Percentiles rank a stretch among this genome's conserved stretches.
Conservation (phyloP, 345 rosid species). For the Brassica juncea region DNA sequence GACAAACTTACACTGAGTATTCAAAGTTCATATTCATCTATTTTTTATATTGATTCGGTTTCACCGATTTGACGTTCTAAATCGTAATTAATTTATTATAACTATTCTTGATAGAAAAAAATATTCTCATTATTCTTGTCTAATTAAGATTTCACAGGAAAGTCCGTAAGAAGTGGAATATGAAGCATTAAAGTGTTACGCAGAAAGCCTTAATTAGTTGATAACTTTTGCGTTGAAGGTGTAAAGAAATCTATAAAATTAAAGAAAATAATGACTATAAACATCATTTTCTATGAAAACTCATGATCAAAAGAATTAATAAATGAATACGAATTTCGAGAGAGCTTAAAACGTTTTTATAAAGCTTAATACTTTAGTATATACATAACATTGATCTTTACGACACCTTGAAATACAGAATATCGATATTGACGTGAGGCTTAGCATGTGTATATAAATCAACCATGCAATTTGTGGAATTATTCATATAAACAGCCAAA, state of each 20-base stretch:
- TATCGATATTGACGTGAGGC: background rate
- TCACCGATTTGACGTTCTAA: no score
- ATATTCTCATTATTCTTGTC: background rate
- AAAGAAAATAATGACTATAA: background rate
- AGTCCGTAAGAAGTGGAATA: background rate
- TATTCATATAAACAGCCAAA: conserved; percentile 5
- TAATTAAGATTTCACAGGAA: no score
- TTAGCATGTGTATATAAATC: conserved; percentile 2
- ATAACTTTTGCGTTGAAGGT: background rate
- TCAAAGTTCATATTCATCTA: no score
- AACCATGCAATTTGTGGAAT: background rate
- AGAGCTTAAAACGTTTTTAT: background rate
- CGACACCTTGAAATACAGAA: background rate
- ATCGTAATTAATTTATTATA: no score
- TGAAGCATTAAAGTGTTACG: background rate
- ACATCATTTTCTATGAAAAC: background rate
- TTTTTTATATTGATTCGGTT: no score
- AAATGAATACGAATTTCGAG: background rate
- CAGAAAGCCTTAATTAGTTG: background rate
- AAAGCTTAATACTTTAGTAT: background rate
- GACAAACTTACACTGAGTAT: no score
- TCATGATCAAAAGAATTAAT: background rate
- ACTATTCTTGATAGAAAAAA: no score
- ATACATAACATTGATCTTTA: background rate
- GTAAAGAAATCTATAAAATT: background rate